Evolutionary conservation across 495 filamentous ascomycete genomes (phyloP), one percentile per base, ranked within the genome.

Genomic region (Neurospora hispaniola): DNA sequence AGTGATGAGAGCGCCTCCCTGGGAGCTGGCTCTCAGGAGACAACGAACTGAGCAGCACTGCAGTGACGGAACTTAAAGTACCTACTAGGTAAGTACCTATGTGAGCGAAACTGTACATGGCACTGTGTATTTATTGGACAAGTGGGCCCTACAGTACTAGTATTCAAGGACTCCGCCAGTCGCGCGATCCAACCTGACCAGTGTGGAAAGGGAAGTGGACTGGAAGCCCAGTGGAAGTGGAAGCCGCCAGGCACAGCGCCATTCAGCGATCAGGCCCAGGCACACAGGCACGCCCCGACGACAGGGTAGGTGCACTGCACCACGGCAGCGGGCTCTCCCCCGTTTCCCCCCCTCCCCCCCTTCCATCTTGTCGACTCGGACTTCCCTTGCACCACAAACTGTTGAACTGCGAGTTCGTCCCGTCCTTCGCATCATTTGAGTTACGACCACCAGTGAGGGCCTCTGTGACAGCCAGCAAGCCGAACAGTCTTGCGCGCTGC

Each of bases 401-500:
- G 54, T 66, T 66, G 54, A 66, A 59, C 48, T 59, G 20, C 20
- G 27, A 59, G 48, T 59, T 59, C 48, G 48, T 59, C 48, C 54
- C 54, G 54, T 66, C 54, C 54, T 66, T 66, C 54, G 54, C 54
- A 66, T 18, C 54, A 66, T 18, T 66, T 27, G 54, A 66, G 54
- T 66, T 31, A 66, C 54, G 54, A 66, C 54, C 54, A 66, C 54
- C 14, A 66, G 54, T 66, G 54, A 66, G 54, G 54, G 27, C 54
- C 54, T 66, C 54, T 66, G 54, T 66, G 54, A 71, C 39, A 69
- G 73, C 76, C 76, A 76, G 76, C 76, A 76, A 73, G 40, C 73
- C 72, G 54, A 27, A 66, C 71, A 71, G 74, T 69, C 74, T 74
- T 69, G 72, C 76, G 73, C 76, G 76, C 76, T 76, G 76, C 74